Base-by-base conservation (phyloP, 2,329 filamentous ascomycete species). In the Claviceps pusilla region DNA sequence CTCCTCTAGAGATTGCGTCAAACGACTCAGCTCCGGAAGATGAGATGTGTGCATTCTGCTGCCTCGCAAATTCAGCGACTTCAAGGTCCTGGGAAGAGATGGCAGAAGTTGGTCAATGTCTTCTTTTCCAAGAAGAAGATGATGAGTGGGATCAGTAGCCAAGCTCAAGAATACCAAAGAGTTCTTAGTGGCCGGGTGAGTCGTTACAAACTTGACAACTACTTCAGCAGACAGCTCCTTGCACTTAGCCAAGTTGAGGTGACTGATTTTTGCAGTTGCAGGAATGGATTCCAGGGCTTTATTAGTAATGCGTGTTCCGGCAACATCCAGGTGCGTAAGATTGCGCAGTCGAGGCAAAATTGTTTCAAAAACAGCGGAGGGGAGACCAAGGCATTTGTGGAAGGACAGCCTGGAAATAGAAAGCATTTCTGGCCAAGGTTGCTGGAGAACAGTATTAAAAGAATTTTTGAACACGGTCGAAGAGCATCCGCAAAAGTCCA, bases 401-500 rank as follows among this genome's bases (percentile, higher is more conserved):
- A 93, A 74, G 37, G 85, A 88, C 16, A 93, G 66, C 31, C 85
- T 79, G 58, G 77, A 79, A 60, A 91, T 73, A 41, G 75, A 72
- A 45, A 88, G 73, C 54, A 71, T 62, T 28, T 73, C 71, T 14
- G 80, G 77, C 68, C 78, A 79, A 12, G 71, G 69, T 7, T 69
- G 66, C 7, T 74, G 71, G 55, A 84, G 63, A 54, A 85, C 63
- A 10, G 77, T 71, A 45, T 74, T 70, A 66, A 90, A 87, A 0
- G 83, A 73, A 50, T 77, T 73, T 60, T 81, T 82, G 73, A 91
- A 91, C 4, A 68, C 67, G 12, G 75, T 68, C 4, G 84, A 85
- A 12, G 85, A 84, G 68, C 84, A 87, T 55, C 83, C 87, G 60
- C 85, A 88, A 63, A 91, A 86, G 65, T 93, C 87, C 28, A 91